Evolutionary conservation across 768 basidiomycete genomes (phyloP).

Genomic region (Wakefieldia striispora): DNA sequence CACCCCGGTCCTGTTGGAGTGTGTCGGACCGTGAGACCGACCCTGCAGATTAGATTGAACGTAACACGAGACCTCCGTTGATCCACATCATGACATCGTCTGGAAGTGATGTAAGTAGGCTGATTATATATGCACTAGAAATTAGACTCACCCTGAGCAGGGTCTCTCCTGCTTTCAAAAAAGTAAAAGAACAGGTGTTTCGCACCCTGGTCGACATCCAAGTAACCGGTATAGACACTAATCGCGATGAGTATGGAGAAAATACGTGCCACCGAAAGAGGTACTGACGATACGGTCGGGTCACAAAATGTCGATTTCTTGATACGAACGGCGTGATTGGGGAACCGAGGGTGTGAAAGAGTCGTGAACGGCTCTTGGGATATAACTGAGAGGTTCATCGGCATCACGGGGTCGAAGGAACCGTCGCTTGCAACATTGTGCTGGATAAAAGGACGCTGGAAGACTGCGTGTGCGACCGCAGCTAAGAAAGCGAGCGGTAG

Average conservation of each 20-base stretch:
- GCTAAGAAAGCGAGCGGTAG: conserved; percentile 4
- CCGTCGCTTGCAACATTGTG: background rate
- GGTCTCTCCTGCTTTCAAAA: conserved; percentile 53
- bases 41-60: background rate
- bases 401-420: background rate
- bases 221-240: conserved; percentile 48
- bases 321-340: conserved; percentile 52
- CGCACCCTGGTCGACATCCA: conserved; percentile 47
- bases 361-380: conserved; percentile 34
- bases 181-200: conserved; percentile 59
- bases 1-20: conserved; percentile 52
- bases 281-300: conserved; percentile 45
- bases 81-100: conserved; percentile 75
- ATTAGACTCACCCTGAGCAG: conserved; percentile 33
- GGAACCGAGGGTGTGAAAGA: conserved; percentile 49
- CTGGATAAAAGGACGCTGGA: conserved; percentile 6
- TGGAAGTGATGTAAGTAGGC: conserved; percentile 4
- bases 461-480: background rate
- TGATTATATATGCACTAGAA: background rate
- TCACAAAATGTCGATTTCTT: conserved; percentile 65
- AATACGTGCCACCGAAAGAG: background rate
- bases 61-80: conserved; percentile 50
- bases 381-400: conserved; percentile 24
- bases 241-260: background rate
- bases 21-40: background rate